Base-by-base conservation (phyloP, 2,329 filamentous ascomycete species). In the Cladosporium sp. region DNA sequence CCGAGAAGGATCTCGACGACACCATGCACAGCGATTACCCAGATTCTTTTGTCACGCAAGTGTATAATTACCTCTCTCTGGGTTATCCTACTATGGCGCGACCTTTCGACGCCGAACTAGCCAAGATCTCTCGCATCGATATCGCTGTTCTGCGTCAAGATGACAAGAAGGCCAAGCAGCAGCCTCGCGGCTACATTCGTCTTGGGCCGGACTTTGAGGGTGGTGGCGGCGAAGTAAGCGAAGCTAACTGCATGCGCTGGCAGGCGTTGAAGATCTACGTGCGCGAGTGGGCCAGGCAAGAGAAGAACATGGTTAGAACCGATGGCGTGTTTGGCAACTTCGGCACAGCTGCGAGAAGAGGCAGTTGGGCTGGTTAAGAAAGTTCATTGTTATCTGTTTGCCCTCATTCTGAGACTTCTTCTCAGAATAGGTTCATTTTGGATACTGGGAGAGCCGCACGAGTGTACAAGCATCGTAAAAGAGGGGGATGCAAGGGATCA, bases 41-140 rank as follows among this genome's bases (percentile, higher is more conserved):
- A 60, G 90, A 96, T 70, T 79, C 79, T 3, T 96, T 97, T 70
- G 85, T 97, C 57, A 96, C 92, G 0, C 93, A 97, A 73, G 92
- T 97, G 7, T 97, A 95, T 80, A 97, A 97, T 73, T 97, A 97
- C 73, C 80, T 97, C 15, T 96, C 91, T 0, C 81, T 97, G 4
- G 93, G 93, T 4, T 97, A 97, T 71, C 92, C 93, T 3, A 87
- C 90, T 34, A 85, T 91, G 67, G 93, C 92, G 10, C 84, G 88
- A 20, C 82, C 84, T 36, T 97, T 90, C 68, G 93, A 97, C 68
- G 82, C 86, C 10, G 93, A 97, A 76, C 79, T 97, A 19, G 84
- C 86, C 64, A 90, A 89, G 70, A 95, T 97, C 57, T 89, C 87
- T 32, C 80, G 82, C 9, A 85, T 96, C 6, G 70, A 83, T 0